These are phyloP conservation scores for Rhizopus delemar DNA, from an alignment of 371 early-diverging fungal species.

Conservation along the genomic window DNA sequence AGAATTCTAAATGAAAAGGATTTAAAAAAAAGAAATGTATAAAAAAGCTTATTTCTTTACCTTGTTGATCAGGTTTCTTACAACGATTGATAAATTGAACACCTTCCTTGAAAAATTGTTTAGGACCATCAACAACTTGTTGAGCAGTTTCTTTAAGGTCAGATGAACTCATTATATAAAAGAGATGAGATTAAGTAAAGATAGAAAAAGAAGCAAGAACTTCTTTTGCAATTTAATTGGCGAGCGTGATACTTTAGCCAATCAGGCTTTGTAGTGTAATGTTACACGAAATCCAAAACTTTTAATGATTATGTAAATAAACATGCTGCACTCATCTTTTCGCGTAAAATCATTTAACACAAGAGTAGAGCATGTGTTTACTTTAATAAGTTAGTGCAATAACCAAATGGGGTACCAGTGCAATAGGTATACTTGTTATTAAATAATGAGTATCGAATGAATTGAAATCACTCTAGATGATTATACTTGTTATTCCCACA, in stretches of 20 bases:
- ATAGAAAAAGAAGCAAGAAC: constrained; percentile 4
- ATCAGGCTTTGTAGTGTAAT: not conserved
- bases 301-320: not conserved
- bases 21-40: not conserved
- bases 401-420: too few relatives aligned
- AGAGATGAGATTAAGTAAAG: constrained; percentile 15
- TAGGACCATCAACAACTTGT: constrained; percentile 81
- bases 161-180: constrained; percentile 35
- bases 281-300: not conserved
- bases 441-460: too few relatives aligned
- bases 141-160: constrained; percentile 54
- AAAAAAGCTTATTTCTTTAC: constrained; percentile 45
- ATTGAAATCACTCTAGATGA: too few relatives aligned
- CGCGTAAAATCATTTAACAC: too few relatives aligned
- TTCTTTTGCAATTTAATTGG: too few relatives aligned
- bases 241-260: not conserved
- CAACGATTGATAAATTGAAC: constrained; percentile 90
- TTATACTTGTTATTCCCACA: too few relatives aligned
- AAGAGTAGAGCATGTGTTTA: too few relatives aligned
- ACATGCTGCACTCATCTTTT: too few relatives aligned
- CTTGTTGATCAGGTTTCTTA: constrained; percentile 95
- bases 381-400: too few relatives aligned
- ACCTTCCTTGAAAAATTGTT: constrained; percentile 89
- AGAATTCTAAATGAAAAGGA: constrained; percentile 70
- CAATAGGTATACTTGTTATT: too few relatives aligned